Evolutionary conservation across 345 rosid species (phyloP).

Genomic region (Boechera divaricarpa): DNA sequence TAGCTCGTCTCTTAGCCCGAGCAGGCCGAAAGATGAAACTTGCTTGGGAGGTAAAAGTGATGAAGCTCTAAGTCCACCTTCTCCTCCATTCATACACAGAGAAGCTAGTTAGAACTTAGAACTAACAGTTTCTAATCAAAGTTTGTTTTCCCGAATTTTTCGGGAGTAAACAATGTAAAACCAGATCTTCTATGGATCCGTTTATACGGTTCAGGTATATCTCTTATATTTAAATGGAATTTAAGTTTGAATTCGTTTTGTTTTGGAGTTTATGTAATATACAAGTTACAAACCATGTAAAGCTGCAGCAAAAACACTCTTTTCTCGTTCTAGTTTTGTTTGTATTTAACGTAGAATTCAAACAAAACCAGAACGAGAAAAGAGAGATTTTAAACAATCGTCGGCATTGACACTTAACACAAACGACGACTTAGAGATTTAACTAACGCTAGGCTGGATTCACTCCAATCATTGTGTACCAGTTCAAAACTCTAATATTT

Average conservation of each 20-base stretch:
- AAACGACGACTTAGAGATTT: no score
- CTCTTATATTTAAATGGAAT: not conserved
- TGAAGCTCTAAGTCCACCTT: constrained; percentile 66
- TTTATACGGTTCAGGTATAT: not conserved
- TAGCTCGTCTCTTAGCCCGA: constrained; percentile 49
- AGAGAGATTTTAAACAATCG: no score
- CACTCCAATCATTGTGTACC: no score
- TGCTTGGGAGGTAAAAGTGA: constrained; percentile 47
- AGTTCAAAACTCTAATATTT: no score
- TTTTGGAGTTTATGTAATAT: not conserved
- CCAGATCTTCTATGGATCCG: not conserved
- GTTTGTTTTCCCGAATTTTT: not conserved
- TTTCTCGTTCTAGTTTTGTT: no score
- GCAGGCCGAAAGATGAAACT: constrained; percentile 44
- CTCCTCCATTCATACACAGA: constrained; percentile 60
- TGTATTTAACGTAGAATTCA: no score
- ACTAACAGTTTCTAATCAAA: not conserved
- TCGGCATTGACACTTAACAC: no score
- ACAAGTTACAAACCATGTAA: no score
- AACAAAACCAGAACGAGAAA: no score
- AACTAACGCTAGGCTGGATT: no score
- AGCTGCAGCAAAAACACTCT: no score
- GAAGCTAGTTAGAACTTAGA: constrained; percentile 50
- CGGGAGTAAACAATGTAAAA: not conserved
- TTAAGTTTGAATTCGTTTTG: not conserved